Evolutionary conservation across 2,329 filamentous ascomycete species (phyloP), one percentile per base, ranked within the genome.

Genomic region (Scytalidium lignicola): DNA sequence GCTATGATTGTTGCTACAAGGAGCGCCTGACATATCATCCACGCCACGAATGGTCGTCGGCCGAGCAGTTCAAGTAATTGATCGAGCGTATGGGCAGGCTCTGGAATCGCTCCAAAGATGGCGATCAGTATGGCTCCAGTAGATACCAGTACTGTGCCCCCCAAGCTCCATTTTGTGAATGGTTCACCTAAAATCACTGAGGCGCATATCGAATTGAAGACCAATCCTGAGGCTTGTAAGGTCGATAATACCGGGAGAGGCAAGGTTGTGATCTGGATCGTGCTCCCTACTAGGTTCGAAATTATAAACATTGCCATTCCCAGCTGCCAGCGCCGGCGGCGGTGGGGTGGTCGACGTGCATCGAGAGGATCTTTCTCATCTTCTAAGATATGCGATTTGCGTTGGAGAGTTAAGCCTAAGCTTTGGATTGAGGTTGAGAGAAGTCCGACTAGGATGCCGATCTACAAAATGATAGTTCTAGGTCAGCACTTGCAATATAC

Each of bases 121-220:
- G 90, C 93, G 60, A 99, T 97, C 53, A 99, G 71, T 4, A 95
- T 74, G n/a, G 93, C 93, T 47, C 93, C 93, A 19, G 75, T 76
- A 55, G 89, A 92, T 40, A 97, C 93, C 44, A 99, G 80, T 46
- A 93, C 61, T 1, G 93, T 99, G 32, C 93, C 93, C 62, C 88
- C 80, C 32, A 95, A 76, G n/a, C 92, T 96, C 79, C 90, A 95
- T 66, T 80, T 82, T 46, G 93, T 97, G 70, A 97, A 99, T 3
- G 91, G 89, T 69, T 99, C 92, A 62, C 87, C 85, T 43, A 99
- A 79, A 62, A 97, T 89, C 50, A 97, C 73, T 41, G 90, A 95
- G 53, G 93, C 93, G 76, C 95, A 96, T 68, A 97, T 90, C 50
- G 92, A 96, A 74, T 99, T 99, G 77, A 99, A 99, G 54, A 99